Evolutionary conservation across 2,329 filamentous ascomycete genomes (phyloP).

Genomic region (Talaromyces funiculosus): DNA sequence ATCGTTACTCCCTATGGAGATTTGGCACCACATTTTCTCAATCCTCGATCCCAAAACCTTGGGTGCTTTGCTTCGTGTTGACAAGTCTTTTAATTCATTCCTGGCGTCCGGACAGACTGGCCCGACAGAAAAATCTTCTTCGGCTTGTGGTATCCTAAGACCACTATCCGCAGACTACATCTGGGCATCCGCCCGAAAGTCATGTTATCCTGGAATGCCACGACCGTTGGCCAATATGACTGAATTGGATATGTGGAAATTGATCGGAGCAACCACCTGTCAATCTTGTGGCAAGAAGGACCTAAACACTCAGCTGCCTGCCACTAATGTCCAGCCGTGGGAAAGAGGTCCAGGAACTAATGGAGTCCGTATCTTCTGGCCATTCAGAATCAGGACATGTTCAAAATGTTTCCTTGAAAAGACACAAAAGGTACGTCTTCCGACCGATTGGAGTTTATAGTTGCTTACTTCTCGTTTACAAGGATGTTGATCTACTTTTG

Average conservation of each 20-base stretch:
- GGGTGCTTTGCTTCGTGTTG: constrained; percentile 61
- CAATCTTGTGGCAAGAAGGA: constrained; percentile 57
- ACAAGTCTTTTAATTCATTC: constrained; percentile 59
- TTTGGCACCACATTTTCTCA: constrained; percentile 67
- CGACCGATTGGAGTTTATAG: constrained; percentile 9
- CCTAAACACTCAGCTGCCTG: constrained; percentile 11
- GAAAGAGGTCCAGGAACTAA: constrained; percentile 57
- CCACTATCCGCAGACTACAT: constrained; percentile 57
- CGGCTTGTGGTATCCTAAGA: constrained; percentile 21
- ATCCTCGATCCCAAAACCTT: constrained; percentile 59
- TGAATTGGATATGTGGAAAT: constrained; percentile 71
- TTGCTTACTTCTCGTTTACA: constrained; percentile 15
- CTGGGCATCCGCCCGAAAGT: constrained; percentile 64
- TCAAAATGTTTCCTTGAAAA: constrained; percentile 57
- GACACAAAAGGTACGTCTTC: constrained; percentile 58
- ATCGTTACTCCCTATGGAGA: constrained; percentile 50
- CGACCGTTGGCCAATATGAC: constrained; percentile 58
- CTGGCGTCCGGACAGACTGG: constrained; percentile 46
- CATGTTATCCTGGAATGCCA: constrained; percentile 62
- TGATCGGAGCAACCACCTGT: constrained; percentile 59
- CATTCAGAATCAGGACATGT: constrained; percentile 64
- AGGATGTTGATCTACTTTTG: constrained; percentile 67
- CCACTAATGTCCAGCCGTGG: constrained; percentile 42
- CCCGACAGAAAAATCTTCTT: constrained; percentile 23
- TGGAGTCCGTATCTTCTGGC: constrained; percentile 62